Evolutionary conservation across 169 alveolate genomes (phyloP).

Genomic region (Plasmodium adleri): DNA sequence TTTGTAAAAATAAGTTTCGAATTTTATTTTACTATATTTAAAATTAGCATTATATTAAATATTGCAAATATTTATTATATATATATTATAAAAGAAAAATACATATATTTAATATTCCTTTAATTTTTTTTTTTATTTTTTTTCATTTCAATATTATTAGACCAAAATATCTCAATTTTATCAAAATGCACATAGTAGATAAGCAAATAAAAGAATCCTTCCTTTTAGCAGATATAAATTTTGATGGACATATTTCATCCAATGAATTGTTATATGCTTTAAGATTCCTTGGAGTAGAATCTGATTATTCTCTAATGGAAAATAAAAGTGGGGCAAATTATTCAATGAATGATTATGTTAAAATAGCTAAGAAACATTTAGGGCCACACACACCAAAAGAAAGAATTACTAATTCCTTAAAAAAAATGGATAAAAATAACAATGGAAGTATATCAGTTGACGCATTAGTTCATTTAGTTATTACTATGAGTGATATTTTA

Average conservation of each 20-base stretch:
- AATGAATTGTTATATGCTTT: slow-evolving; percentile 55
- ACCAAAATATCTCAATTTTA: neutral
- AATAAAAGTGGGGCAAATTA: slow-evolving; percentile 3
- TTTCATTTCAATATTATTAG: slow-evolving; percentile 4
- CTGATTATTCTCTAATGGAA: slow-evolving; percentile 13
- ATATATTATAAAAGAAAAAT: neutral
- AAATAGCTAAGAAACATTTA: slow-evolving; percentile 66
- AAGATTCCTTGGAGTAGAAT: slow-evolving; percentile 43
- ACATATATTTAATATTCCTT: neutral
- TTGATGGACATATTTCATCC: slow-evolving; percentile 24
- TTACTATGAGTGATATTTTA: slow-evolving; percentile 51
- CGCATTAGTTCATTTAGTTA: slow-evolving; percentile 26
- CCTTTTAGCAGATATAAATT: slow-evolving; percentile 21
- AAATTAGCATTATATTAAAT: too few species aligned
- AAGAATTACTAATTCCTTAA: slow-evolving; percentile 20
- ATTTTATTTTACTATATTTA: too few species aligned
- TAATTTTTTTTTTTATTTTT: neutral
- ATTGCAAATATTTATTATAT: neutral
- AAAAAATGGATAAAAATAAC: slow-evolving; percentile 47
- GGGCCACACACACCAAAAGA: slow-evolving; percentile 41
- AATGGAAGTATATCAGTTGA: slow-evolving; percentile 30
- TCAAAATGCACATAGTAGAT: slow-evolving; percentile 33
- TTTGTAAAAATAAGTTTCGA: too few species aligned
- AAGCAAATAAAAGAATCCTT: slow-evolving; percentile 55
- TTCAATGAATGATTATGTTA: slow-evolving; percentile 33